These are phyloP conservation scores for Vitis amurensis DNA, from an alignment of 164 flowering plant genomes.

Conservation along the genomic window DNA sequence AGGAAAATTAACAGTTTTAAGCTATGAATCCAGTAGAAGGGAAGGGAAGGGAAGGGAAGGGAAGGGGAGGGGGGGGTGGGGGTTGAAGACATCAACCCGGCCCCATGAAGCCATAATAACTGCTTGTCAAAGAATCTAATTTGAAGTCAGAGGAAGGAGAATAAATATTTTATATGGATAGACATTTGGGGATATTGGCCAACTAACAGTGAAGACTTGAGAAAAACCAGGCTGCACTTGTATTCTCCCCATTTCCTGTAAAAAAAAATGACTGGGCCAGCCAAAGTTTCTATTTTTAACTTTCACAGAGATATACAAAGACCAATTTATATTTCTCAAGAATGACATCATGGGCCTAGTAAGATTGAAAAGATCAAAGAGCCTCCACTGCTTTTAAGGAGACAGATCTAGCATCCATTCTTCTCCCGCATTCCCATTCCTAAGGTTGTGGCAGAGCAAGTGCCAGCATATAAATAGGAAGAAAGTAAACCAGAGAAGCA, in stretches of 20 bases:
- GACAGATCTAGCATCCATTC: conserved; percentile 18
- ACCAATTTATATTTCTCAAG: conserved; percentile 20
- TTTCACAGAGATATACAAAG: conserved; percentile 20
- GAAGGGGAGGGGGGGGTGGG: neutral
- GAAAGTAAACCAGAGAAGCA: conserved; percentile 19
- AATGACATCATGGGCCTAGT: conserved; percentile 25
- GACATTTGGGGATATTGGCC: neutral
- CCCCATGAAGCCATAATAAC: no score
- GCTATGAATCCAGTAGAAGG: neutral
- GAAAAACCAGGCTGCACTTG: conserved; percentile 8
- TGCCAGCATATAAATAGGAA: conserved; percentile 16
- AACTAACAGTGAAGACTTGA: conserved; percentile 8
- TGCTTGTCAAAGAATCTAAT: neutral
- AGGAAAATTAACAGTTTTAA: no score
- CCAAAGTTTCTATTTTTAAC: conserved; percentile 13
- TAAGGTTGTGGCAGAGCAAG: conserved; percentile 19
- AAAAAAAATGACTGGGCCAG: conserved; percentile 22
- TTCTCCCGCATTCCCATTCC: conserved; percentile 20
- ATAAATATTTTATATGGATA: neutral
- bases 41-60: neutral
- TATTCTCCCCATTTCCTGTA: conserved; percentile 22
- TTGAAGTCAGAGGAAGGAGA: neutral
- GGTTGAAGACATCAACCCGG: no score
- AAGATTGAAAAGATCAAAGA: conserved; percentile 15
- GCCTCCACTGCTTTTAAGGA: conserved; percentile 24